Percentiles rank a stretch among this genome's conserved stretches.
These are phyloP conservation scores for Pyrrhoderma lamaoense DNA, from an alignment of 1,284 basidiomycete genomes.

Conservation along the genomic window DNA sequence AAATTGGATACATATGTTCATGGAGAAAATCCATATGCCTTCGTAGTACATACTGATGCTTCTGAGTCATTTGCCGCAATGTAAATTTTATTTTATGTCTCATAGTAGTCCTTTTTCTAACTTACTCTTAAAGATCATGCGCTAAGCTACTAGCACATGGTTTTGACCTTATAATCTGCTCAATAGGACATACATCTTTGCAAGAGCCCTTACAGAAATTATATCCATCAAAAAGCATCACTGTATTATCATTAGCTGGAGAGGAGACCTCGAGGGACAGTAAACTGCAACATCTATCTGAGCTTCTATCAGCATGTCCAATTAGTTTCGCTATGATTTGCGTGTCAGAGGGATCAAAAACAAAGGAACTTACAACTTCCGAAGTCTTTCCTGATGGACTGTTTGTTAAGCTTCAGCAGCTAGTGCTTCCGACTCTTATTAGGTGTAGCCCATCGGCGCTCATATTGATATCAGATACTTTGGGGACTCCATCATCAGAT, in stretches of 20 bases:
- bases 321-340: conserved; percentile 1
- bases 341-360: neutral
- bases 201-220: neutral
- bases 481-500: neutral
- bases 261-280: neutral
- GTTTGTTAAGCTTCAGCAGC: conserved; percentile 5
- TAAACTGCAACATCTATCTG: too few relatives aligned
- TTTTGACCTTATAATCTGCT: conserved; percentile 4
- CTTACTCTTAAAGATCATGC: neutral
- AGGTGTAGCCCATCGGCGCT: conserved; percentile 1
- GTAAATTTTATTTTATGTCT: neutral
- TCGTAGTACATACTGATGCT: conserved; percentile 2
- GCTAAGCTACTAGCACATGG: conserved; percentile 8
- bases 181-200: neutral
- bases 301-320: neutral
- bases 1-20: conserved; percentile 6
- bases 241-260: neutral
- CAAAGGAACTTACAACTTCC: neutral
- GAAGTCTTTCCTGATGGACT: neutral
- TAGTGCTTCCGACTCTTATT: conserved; percentile 4
- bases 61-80: conserved; percentile 8
- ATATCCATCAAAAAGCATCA: conserved; percentile 1
- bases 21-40: conserved; percentile 7
- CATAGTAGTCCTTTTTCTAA: neutral
- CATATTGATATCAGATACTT: conserved; percentile 2